Evolutionary conservation across 2,329 filamentous ascomycete genomes (phyloP).

Genomic region (Aspergillus carbonarius): DNA sequence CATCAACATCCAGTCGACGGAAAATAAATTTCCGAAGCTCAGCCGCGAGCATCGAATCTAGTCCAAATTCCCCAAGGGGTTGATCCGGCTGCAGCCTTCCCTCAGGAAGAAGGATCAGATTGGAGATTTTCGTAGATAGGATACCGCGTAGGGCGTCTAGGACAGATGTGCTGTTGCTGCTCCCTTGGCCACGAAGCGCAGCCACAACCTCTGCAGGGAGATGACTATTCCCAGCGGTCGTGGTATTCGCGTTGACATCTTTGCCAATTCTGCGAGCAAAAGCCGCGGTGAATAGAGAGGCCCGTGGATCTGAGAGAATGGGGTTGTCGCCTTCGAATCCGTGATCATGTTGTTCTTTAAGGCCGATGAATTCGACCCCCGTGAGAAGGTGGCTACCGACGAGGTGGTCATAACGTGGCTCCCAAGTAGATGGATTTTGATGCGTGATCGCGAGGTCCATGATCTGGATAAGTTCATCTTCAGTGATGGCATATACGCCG

Average conservation of each 20-base stretch:
- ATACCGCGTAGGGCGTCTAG: background rate
- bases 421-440: background rate
- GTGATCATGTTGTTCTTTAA: background rate
- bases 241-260: background rate
- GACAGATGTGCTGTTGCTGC: background rate
- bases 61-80: conserved; percentile 15
- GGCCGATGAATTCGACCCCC: background rate
- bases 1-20: conserved; percentile 17
- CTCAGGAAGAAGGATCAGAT: background rate
- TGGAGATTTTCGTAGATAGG: background rate
- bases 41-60: conserved; percentile 28
- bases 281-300: background rate
- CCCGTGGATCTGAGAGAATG: conserved; percentile 7
- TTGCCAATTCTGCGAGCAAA: background rate
- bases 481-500: conserved; percentile 36
- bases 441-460: background rate
- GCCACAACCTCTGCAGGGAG: background rate
- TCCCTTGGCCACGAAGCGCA: background rate
- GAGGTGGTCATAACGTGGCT: background rate
- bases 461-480: conserved; percentile 16
- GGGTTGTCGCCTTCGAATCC: conserved; percentile 10
- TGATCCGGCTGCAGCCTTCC: background rate
- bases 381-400: conserved; percentile 8
- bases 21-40: conserved; percentile 26
- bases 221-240: too few relatives aligned